phyloP scores from a whole-genome alignment of 139 green algal genomes.

The Coccomyxa sp. region DNA sequence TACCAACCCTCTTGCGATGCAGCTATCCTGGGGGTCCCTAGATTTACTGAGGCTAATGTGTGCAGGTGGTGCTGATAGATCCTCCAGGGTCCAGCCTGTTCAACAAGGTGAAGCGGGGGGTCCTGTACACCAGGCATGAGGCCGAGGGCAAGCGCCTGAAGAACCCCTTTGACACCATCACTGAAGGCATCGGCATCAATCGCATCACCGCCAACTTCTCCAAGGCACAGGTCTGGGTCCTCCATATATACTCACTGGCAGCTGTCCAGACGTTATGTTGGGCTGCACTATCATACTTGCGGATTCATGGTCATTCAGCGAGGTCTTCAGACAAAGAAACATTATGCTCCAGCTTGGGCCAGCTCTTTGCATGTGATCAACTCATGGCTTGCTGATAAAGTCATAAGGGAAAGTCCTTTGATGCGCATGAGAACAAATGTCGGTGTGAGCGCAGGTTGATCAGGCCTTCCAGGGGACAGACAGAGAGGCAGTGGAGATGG shows the following conservation, averaged over 20 bases:
- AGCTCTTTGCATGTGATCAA: no score
- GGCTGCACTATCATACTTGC: no score
- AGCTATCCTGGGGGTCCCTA: no score
- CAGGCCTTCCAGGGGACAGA: slow-evolving; percentile 77
- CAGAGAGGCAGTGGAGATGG: slow-evolving; percentile 77
- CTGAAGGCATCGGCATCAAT: slow-evolving; percentile 91
- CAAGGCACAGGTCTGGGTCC: slow-evolving; percentile 35
- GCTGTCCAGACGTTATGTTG: no score
- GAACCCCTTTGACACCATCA: slow-evolving; percentile 94
- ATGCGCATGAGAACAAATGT: no score
- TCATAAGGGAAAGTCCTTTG: no score
- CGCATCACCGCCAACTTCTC: slow-evolving; percentile 89
- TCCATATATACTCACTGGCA: no score
- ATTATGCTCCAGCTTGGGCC: no score
- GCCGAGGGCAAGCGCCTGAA: slow-evolving; percentile 84
- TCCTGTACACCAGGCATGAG: slow-evolving; percentile 80
- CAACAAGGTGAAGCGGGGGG: slow-evolving; percentile 89
- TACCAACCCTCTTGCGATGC: no score
- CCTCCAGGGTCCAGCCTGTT: slow-evolving; percentile 85
- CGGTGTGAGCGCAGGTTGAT: slow-evolving; percentile 46
- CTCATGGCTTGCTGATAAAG: no score
- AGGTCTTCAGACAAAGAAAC: no score
- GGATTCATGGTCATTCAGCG: no score
- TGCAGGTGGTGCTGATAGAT: slow-evolving; percentile 74
- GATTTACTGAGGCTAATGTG: background rate